Conservation (phyloP, 2,329 filamentous ascomycete genomes). For the Cladophialophora carrionii region DNA sequence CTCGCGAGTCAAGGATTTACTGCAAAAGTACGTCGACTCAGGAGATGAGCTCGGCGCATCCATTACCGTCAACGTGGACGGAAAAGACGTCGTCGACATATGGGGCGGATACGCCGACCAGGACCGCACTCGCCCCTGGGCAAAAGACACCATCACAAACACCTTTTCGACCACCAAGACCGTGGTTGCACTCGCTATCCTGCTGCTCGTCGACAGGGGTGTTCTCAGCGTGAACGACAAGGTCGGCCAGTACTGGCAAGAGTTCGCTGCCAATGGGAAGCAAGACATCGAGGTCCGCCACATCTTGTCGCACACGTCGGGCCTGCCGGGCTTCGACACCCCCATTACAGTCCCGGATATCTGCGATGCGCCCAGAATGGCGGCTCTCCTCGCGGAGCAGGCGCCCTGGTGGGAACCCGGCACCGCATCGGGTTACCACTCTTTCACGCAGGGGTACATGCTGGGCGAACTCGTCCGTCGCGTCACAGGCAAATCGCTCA, state of each 20-base stretch:
- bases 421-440: conserved; percentile 50
- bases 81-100: conserved; percentile 50
- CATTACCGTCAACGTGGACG: conserved; percentile 49
- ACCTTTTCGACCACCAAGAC: conserved; percentile 42
- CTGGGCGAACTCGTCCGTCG: conserved; percentile 33
- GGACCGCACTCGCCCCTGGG: conserved; percentile 35
- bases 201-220: conserved; percentile 40
- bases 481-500: conserved; percentile 28
- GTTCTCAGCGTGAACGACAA: conserved; percentile 39
- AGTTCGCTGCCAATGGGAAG: conserved; percentile 43
- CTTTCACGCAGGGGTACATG: conserved; percentile 40
- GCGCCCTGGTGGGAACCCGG: conserved; percentile 52
- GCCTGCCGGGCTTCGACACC: conserved; percentile 42
- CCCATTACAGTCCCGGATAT: conserved; percentile 43
- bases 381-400: conserved; percentile 46
- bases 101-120: conserved; percentile 49
- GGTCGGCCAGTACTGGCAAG: conserved; percentile 43
- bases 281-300: conserved; percentile 39
- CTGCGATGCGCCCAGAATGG: conserved; percentile 41
- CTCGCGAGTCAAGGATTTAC: conserved; percentile 41
- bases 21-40: conserved; percentile 44
- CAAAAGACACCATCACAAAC: conserved; percentile 29
- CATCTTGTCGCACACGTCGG: conserved; percentile 29
- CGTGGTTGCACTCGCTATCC: conserved; percentile 38
- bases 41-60: conserved; percentile 53